Base-by-base conservation (phyloP, 305 asterid genomes). In the Salvia sclarea region DNA sequence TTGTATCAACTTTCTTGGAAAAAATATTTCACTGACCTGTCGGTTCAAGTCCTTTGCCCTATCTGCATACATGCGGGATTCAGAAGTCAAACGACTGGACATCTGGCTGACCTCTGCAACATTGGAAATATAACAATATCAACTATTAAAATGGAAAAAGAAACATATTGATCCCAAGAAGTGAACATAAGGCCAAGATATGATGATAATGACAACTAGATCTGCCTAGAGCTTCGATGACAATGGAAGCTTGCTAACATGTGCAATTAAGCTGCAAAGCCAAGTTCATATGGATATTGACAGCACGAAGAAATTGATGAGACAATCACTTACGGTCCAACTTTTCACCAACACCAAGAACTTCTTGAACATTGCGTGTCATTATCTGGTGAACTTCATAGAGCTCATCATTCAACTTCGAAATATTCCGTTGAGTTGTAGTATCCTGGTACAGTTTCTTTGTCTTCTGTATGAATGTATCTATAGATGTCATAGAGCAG, bases 351-450 rank as follows among this genome's bases (percentile, higher is more conserved):
- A 90, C 96, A 59, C 97, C 97, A 67, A 93, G 96, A 75, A 93
- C 97, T 83, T 93, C 98, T 72, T 93, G 96, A 54, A 93, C 96
- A 82, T 93, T 93, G 75, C 97, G 96, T 71, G 98, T 93, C 98
- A 93, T 93, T 66, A 93, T 90, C 78, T 93, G 98, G 80, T 93
- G 98, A 73, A 90, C 98, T 85, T 93, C 96, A 84, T 93, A 88
- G 18, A 93, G 95, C 69, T 93, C 98, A 71, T 93, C 98, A 71
- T 88, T 93, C 93, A 93, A 81, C 88, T 93, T 93, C 13, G 95
- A 52, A 49, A 93, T 79, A 76, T 93, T 93, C 38, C 96, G 85
- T 72, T 93, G 98, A 72, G 96, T 88, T 84, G 94, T 85, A 64
- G 97, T 92, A 83, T 83, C 88, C 76, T 83, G 88, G 80, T 80